Percentiles rank a stretch among this genome's conserved stretches.
These are phyloP conservation scores for Gliomastix tumulicola DNA, from an alignment of 2,329 filamentous ascomycete genomes.

Conservation along the genomic window DNA sequence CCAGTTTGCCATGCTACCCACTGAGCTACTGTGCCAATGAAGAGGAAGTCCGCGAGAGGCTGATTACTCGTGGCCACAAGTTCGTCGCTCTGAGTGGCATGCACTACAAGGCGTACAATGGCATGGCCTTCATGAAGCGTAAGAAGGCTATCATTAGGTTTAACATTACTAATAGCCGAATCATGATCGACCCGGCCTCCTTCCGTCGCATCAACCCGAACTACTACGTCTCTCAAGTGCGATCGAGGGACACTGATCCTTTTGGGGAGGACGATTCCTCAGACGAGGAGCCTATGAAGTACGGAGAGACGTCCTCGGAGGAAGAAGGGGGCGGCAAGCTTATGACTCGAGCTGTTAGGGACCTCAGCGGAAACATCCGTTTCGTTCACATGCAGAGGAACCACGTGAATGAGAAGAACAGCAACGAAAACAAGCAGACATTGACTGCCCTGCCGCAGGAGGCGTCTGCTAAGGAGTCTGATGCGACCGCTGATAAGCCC, in stretches of 20 bases:
- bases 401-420: slow-evolving; percentile 20
- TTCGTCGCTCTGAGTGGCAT: slow-evolving; percentile 77
- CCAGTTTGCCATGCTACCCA: slow-evolving; percentile 68
- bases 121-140: slow-evolving; percentile 79
- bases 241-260: slow-evolving; percentile 61
- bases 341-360: slow-evolving; percentile 43
- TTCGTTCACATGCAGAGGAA: slow-evolving; percentile 19
- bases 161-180: slow-evolving; percentile 76
- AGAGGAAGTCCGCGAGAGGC: slow-evolving; percentile 51
- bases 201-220: slow-evolving; percentile 84
- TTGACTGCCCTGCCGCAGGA: not conserved
- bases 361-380: slow-evolving; percentile 29
- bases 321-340: slow-evolving; percentile 31
- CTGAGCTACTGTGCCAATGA: slow-evolving; percentile 74
- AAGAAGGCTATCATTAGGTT: slow-evolving; percentile 66
- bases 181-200: slow-evolving; percentile 81
- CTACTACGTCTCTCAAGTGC: slow-evolving; percentile 69
- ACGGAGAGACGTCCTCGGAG: slow-evolving; percentile 12
- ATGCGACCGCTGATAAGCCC: slow-evolving; percentile 40
- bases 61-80: slow-evolving; percentile 77
- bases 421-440: too few species aligned
- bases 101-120: slow-evolving; percentile 76
- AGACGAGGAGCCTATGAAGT: slow-evolving; percentile 29
- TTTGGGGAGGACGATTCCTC: slow-evolving; percentile 40
- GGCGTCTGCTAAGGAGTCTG: not conserved